These are phyloP conservation scores for Aspergillus fijiensis DNA, from an alignment of 2,329 filamentous ascomycete species.

Conservation along the genomic window DNA sequence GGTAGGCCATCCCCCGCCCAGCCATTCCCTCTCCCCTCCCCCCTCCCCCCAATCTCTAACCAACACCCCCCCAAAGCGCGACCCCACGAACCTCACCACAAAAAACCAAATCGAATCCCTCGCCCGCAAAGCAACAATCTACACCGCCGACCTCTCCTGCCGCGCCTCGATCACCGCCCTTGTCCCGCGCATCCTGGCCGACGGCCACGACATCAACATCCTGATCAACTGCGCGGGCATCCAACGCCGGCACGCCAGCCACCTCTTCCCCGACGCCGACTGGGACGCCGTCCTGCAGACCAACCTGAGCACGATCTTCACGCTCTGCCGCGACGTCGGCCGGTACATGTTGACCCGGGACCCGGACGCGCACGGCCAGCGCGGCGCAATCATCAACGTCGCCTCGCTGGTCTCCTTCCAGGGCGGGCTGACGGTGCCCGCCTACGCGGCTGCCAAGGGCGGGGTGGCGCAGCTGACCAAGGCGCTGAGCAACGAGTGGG, in stretches of 20 bases:
- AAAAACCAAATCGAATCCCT: conserved; percentile 28
- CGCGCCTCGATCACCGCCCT: conserved; percentile 30
- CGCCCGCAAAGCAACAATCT: conserved; percentile 35
- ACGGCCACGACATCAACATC: conserved; percentile 63
- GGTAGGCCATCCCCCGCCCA: no score
- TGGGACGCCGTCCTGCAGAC: conserved; percentile 78
- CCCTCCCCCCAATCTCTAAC: not conserved
- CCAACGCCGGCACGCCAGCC: conserved; percentile 70
- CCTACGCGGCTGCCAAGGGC: conserved; percentile 83
- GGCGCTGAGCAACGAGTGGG: conserved; percentile 83
- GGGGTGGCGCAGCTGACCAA: conserved; percentile 83
- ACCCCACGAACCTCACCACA: conserved; percentile 20
- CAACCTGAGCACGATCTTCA: conserved; percentile 78
- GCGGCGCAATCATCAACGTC: conserved; percentile 70
- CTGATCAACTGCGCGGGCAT: conserved; percentile 82
- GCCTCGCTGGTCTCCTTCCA: conserved; percentile 79
- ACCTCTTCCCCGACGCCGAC: conserved; percentile 69
- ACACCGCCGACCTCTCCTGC: conserved; percentile 37
- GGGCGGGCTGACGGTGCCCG: conserved; percentile 82
- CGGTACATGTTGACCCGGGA: conserved; percentile 24
- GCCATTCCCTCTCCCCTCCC: not conserved
- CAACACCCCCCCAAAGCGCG: conserved; percentile 9
- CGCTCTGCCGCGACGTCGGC: conserved; percentile 33
- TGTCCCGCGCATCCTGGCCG: conserved; percentile 29
- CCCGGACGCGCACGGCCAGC: conserved; percentile 27